Evolutionary conservation across 768 basidiomycete genomes (phyloP), one percentile per base, ranked within the genome.

Genomic region (Trametes cinnabarina): DNA sequence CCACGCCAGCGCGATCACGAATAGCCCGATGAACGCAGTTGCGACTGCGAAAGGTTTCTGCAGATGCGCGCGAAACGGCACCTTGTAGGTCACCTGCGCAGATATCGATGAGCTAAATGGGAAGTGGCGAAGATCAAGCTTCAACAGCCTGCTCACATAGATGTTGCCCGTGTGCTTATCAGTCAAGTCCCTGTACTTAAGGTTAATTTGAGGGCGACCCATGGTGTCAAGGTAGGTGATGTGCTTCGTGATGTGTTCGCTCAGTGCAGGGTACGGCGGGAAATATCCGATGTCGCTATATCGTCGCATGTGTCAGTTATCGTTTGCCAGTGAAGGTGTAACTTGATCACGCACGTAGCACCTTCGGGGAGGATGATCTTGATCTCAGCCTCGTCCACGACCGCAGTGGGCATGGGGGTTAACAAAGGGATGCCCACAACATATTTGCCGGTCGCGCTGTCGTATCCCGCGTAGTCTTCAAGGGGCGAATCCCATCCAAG

Each of bases 401-500:
- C 87, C 4, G 94, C 79, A 19, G 87, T 92, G 32, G 87, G 83
- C 61, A 96, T 78, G 10, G 82, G 76, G 0, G 90, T 95, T 81
- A 94, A 82, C 68, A 98, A 84, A 28, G 96, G 96, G 20, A 99
- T 80, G 55, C 85, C 84, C 37, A 93, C 80, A 17, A 88, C 78
- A 68, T 94, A 87, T 63, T 78, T 82, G 30, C 85, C 85, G 20
- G 77, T 84, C 44, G 75, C 74, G 50, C 74, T 78, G 64, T 91
- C 85, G 65, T 83, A 90, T 57, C 79, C 80, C 15, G 82, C 84
- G 10, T 83, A 86, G 69, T 92, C 84, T n/a, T 74, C 81, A 46
- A 94, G 79, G 26, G 88, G 88, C n/a, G 90, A 80, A 65, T 98
- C 94, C 82, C 90, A 99, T 2, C 97, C 97, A 3, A 98, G 78